phyloP scores from a whole-genome alignment of 805 yeast species.

The Tetrapisispora nanseiensis region DNA sequence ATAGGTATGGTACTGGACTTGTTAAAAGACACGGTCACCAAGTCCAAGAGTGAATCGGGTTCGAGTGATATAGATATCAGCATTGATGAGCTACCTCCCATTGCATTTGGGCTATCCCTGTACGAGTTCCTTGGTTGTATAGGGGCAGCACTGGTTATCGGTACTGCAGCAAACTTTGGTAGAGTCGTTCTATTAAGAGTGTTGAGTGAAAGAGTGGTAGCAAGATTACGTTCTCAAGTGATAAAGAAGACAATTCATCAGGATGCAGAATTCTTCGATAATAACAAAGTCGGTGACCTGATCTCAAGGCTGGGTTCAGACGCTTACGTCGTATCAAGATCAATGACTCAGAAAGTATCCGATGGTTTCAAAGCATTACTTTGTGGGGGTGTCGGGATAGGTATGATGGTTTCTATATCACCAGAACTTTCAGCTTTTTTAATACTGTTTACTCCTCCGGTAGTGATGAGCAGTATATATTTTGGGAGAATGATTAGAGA shows the following conservation, averaged over 20 bases:
- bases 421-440: conserved; percentile 72
- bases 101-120: conserved; percentile 17
- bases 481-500: conserved; percentile 76
- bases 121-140: conserved; percentile 50
- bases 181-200: conserved; percentile 43
- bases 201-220: conserved; percentile 80
- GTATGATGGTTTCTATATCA: conserved; percentile 85
- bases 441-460: conserved; percentile 71
- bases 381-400: conserved; percentile 74
- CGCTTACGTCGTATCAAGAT: conserved; percentile 78
- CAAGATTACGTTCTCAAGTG: conserved; percentile 67
- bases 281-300: conserved; percentile 89
- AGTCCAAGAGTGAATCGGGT: neutral
- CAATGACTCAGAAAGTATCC: conserved; percentile 82
- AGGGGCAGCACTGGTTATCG: conserved; percentile 49
- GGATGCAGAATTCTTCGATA: conserved; percentile 88
- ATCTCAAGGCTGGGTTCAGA: conserved; percentile 85
- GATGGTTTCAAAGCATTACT: conserved; percentile 82
- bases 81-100: conserved; percentile 4
- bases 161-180: conserved; percentile 65
- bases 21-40: conserved; percentile 14
- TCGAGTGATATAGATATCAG: conserved; percentile 1
- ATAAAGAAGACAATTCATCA: conserved; percentile 73
- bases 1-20: conserved; percentile 49
- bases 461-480: conserved; percentile 63